These are phyloP conservation scores for Russula compacta DNA, from an alignment of 768 basidiomycete genomes.

Conservation along the genomic window DNA sequence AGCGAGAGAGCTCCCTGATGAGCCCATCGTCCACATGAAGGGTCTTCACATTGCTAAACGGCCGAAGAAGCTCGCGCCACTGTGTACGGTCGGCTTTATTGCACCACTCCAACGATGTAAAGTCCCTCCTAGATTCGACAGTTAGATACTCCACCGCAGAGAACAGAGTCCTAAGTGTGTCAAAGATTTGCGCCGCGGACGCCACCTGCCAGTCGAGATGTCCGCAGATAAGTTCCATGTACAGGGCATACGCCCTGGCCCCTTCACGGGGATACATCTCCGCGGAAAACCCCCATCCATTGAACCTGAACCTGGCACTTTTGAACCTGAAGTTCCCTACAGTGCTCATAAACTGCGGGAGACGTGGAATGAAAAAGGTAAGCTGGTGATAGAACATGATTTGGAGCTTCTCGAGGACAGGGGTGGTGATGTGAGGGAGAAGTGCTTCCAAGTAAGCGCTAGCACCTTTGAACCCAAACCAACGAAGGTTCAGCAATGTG, in stretches of 20 bases:
- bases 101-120: neutral
- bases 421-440: neutral
- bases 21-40: neutral
- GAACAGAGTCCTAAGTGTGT: neutral
- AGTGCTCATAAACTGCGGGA: neutral
- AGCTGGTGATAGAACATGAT: neutral
- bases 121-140: neutral
- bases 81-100: neutral
- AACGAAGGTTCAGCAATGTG: neutral
- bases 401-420: neutral
- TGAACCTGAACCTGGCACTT: neutral
- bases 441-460: neutral
- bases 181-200: neutral
- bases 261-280: neutral
- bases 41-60: neutral
- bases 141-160: neutral
- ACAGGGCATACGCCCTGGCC: neutral
- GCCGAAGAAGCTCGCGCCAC: neutral
- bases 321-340: neutral
- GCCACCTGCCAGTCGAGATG: neutral
- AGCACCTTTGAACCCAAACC: neutral
- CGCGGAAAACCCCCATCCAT: neutral
- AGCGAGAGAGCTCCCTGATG: neutral
- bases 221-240: neutral
- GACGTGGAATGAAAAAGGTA: neutral